A percentile compares a stretch with the other conserved stretches of the same genome.
These are phyloP conservation scores for Lepiota brunneoincarnata DNA, from an alignment of 768 basidiomycete species.

Conservation along the genomic window DNA sequence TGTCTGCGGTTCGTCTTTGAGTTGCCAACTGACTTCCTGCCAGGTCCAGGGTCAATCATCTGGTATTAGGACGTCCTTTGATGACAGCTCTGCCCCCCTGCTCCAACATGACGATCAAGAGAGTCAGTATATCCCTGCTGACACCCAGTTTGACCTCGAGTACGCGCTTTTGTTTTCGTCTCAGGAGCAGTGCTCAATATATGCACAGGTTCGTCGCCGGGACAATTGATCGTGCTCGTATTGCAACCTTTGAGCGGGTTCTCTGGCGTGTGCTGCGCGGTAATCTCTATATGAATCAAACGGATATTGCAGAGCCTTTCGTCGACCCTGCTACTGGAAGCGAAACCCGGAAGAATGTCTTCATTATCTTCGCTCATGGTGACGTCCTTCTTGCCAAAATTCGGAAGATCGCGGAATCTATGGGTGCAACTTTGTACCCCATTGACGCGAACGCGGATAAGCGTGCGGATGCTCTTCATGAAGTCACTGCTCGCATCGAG, in stretches of 20 bases:
- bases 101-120: slow-evolving; percentile 90
- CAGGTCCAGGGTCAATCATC: slow-evolving; percentile 77
- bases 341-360: slow-evolving; percentile 95
- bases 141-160: slow-evolving; percentile 85
- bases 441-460: slow-evolving; percentile 95
- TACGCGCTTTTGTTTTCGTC: slow-evolving; percentile 31
- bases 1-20: background rate
- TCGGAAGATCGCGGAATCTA: slow-evolving; percentile 97
- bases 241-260: slow-evolving; percentile 94
- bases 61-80: slow-evolving; percentile 86
- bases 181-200: slow-evolving; percentile 8
- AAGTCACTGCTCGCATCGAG: slow-evolving; percentile 86
- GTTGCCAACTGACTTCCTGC: slow-evolving; percentile 11
- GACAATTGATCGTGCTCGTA: slow-evolving; percentile 88
- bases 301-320: slow-evolving; percentile 91
- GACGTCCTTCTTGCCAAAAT: slow-evolving; percentile 92
- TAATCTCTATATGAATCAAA: slow-evolving; percentile 98
- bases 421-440: slow-evolving; percentile 95
- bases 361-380: slow-evolving; percentile 99
- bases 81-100: slow-evolving; percentile 87
- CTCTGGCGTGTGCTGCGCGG: slow-evolving; percentile 98
- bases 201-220: slow-evolving; percentile 85
- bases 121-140: slow-evolving; percentile 47
- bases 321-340: slow-evolving; percentile 79
- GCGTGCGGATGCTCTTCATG: slow-evolving; percentile 84